Percentiles rank a stretch among this genome's conserved stretches.
phyloP scores from a whole-genome alignment of 2,329 filamentous ascomycete species.

The Fusarium newnesense region DNA sequence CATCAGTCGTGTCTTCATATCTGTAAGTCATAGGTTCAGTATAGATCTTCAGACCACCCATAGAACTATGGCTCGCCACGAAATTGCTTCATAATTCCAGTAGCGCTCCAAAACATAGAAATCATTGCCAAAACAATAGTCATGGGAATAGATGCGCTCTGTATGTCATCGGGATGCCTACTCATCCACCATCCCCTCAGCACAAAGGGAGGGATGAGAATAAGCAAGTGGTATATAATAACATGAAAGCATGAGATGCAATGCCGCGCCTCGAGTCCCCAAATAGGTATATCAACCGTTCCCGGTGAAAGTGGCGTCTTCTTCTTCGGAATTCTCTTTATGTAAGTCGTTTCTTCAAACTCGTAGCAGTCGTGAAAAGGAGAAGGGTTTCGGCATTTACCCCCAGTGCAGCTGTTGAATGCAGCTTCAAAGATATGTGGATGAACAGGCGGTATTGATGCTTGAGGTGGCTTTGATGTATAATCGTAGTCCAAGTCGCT shows the following conservation, averaged over 20 bases:
- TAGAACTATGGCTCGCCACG: conserved; percentile 1
- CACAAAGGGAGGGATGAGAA: conserved; percentile 2
- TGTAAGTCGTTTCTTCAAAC: conserved; percentile 7
- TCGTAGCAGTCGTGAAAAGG: conserved; percentile 14
- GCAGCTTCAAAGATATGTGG: conserved; percentile 16
- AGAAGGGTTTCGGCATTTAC: background rate
- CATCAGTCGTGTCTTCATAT: background rate
- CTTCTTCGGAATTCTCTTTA: conserved; percentile 17
- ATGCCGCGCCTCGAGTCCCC: conserved; percentile 11
- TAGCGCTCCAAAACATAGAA: conserved; percentile 21
- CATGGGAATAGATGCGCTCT: conserved; percentile 15
- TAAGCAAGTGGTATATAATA: conserved; percentile 9
- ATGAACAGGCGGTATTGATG: conserved; percentile 1
- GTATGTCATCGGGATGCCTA: conserved; percentile 5
- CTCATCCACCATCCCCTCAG: conserved; percentile 7
- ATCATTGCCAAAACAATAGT: conserved; percentile 11
- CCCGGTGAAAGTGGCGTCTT: background rate
- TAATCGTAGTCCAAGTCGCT: conserved; percentile 5
- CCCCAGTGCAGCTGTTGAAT: conserved; percentile 2
- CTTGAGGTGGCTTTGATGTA: conserved; percentile 10
- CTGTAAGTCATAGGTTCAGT: background rate
- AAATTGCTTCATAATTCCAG: conserved; percentile 20
- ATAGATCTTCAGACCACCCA: background rate
- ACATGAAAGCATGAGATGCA: conserved; percentile 10
- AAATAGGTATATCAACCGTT: background rate